Base-by-base conservation (phyloP, 2,329 filamentous ascomycete genomes). In the Aspergillus hortae region DNA sequence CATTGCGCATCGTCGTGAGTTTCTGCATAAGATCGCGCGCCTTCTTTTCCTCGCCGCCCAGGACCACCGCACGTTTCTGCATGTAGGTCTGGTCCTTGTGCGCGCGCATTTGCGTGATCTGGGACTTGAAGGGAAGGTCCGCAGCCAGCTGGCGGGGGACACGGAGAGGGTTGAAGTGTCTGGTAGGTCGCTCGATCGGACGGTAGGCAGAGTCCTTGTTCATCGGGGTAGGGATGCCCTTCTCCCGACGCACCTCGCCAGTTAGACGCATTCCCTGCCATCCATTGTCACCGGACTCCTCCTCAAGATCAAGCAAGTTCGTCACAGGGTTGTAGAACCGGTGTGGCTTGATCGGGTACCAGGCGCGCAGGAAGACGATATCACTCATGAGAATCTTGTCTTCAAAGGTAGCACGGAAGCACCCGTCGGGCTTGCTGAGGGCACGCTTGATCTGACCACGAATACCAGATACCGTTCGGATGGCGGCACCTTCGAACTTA, bases 321-420 rank as follows among this genome's bases (percentile, higher is more conserved):
- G 90, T 94, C 49, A 95, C 92, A 1, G 91, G 89, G 73, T 97
- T 96, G 79, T 96, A 96, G 82, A 96, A 99, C 53, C 92, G 87
- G 72, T 91, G 91, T 1, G 94, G 94, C 66, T 91, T 91, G 72
- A 99, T 86, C 9, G 94, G 90, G 73, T 95, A 97, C 95, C 95
- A 99, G 2, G 94, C 92, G 45, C 94, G 84, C 36, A 99, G 76
- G 78, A 99, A 97, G 56, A 97, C 89, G 60, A 99, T 95, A 69
- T 99, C 94, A 71, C 86, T 90, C 82, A 96, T 91, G 47, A 99
- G 80, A 56, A 99, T 90, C 77, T 97, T 99, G 81, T 99, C 94
- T 73, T 99, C 94, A 62, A 99, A 99, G 0, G 94, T 97, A 21
- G 94, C 94, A 64, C 95, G 86, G 83, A 95, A 97, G 74, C 92